These are phyloP conservation scores for Symbiotaphrina buchneri DNA, from an alignment of 495 filamentous ascomycete species.

Conservation along the genomic window DNA sequence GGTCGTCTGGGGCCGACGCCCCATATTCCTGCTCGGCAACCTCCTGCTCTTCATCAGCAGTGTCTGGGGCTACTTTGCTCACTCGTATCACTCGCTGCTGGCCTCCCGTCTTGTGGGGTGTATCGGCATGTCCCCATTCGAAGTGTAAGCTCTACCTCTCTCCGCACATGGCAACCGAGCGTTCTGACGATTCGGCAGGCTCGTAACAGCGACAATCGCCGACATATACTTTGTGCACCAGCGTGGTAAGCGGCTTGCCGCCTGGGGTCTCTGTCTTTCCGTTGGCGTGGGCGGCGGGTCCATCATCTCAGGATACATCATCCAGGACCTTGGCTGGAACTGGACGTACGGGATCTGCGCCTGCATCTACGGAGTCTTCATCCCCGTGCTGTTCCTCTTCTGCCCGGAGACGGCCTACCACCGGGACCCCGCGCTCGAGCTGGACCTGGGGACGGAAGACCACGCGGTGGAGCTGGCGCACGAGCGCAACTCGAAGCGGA, in stretches of 20 bases:
- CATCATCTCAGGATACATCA: constrained; percentile 14
- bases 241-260: constrained; percentile 10
- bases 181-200: too few relatives aligned
- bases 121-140: too few relatives aligned
- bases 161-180: too few relatives aligned
- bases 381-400: constrained; percentile 11
- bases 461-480: constrained; percentile 5
- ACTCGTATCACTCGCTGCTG: too few relatives aligned
- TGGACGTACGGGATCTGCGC: constrained; percentile 13
- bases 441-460: constrained; percentile 10
- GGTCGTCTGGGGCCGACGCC: too few relatives aligned
- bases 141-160: too few relatives aligned
- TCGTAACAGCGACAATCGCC: too few relatives aligned
- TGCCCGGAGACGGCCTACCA: constrained; percentile 14
- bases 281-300: constrained; percentile 9
- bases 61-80: too few relatives aligned
- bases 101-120: too few relatives aligned
- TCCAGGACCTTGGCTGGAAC: constrained; percentile 12
- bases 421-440: constrained; percentile 10
- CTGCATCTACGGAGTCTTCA: constrained; percentile 10
- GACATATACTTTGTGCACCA: too few relatives aligned
- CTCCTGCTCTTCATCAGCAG: too few relatives aligned
- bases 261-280: constrained; percentile 10
- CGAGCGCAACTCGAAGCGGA: constrained; percentile 1
- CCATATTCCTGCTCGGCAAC: too few relatives aligned